Base-by-base conservation (phyloP, 345 rosid species). In the Heritiera fomes region DNA sequence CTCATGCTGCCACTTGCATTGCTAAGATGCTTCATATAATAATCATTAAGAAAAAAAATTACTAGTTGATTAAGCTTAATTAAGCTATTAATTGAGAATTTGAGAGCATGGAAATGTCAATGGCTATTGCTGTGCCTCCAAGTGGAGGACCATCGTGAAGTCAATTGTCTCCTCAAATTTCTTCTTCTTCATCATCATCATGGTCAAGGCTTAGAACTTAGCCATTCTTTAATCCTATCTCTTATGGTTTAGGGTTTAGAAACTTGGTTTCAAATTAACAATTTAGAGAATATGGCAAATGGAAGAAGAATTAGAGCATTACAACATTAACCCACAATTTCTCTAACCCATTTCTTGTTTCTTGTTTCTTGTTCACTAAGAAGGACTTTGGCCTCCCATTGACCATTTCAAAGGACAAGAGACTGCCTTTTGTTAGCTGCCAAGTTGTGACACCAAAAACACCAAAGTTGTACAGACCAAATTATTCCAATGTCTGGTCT, bases 91-190 rank as follows among this genome's bases (percentile, higher is more conserved):
- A 55, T 55, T 55, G 20, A 38, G 41, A 38, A 55, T 17, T 55
- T 55, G 20, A 38, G 41, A 38, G 20, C 67, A 56, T 8, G 79
- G 78, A 81, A 17, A 47, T 52, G 85, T 81, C 86, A 83, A 78
- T 3, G 71, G 55, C 76, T 82, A 75, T 67, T 75, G 73, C 58
- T 78, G 83, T 30, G 72, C 50, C 77, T 87, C 86, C 90, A 87
- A 69, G 63, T 83, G 88, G 90, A 82, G 81, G 81, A 13, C 10
- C 8, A 8, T n/a, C 20, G n/a, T 61, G 8, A 73, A 63, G 59
- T n/a, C 17, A 58, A 10, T 41, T 32, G 83, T 83, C 84, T 15
- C n/a, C 56, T 15, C 56, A 52, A 56, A 3, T 10, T 23, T 20
- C 14, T 20, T 20, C 15, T 9, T 23, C 64, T 60, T 28, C 38